A percentile compares a stretch with the other conserved stretches of the same genome.
Evolutionary conservation across 257 asterid species (phyloP).

Genomic region (Lycium barbarum): DNA sequence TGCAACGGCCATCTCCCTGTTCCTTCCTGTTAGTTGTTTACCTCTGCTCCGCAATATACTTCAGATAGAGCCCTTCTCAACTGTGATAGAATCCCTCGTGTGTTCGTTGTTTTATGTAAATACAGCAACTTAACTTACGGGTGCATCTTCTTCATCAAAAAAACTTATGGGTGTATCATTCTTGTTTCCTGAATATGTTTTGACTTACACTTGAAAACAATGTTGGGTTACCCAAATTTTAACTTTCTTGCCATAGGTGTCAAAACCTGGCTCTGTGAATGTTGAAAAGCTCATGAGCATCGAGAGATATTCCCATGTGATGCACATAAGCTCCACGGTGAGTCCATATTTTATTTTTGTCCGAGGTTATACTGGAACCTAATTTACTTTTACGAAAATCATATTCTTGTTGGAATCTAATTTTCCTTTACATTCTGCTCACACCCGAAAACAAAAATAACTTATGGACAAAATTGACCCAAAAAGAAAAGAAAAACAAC

Average conservation of each 20-base stretch:
- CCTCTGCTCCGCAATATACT: neutral
- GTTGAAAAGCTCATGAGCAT: slow-evolving; percentile 84
- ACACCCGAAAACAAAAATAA: neutral
- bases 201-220: neutral
- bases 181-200: slow-evolving; percentile 11
- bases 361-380: neutral
- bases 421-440: neutral
- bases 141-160: neutral
- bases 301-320: slow-evolving; percentile 90
- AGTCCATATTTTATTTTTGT: slow-evolving; percentile 35
- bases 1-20: neutral
- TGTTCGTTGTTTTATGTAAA: neutral
- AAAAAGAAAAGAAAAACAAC: neutral
- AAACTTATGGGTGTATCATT: neutral
- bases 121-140: neutral
- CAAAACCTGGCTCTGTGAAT: slow-evolving; percentile 80
- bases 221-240: neutral
- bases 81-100: neutral
- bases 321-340: slow-evolving; percentile 98
- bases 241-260: slow-evolving; percentile 57
- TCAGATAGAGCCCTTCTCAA: neutral
- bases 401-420: slow-evolving; percentile 8
- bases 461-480: neutral
- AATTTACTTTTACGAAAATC: slow-evolving; percentile 1
- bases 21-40: neutral